Base-by-base conservation (phyloP, 164 flowering plant genomes). In the Akebia trifoliata region DNA sequence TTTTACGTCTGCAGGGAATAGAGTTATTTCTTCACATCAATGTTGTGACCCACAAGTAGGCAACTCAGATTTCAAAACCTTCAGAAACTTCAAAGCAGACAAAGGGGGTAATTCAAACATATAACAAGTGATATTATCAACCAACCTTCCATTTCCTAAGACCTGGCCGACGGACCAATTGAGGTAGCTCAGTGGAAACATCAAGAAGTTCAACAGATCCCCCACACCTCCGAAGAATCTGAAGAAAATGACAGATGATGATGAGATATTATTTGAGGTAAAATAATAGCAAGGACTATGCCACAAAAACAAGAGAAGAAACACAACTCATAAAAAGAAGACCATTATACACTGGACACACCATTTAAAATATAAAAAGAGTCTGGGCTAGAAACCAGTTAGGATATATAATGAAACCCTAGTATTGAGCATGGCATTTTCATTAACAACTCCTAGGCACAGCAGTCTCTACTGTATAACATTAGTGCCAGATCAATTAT, bases 81-180 rank as follows among this genome's bases (percentile, higher is more conserved):
- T 26, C 24, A 28, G 8, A 57, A 44, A 29, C 14, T 32, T 11
- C 26, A 43, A 30, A 57, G 12, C 5, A 46, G 30, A 36, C 7
- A 31, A 18, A 32, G 15, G 11, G 34, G 20, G 20, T 0, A 29
- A 37, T 39, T 37, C 17, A 37, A 37, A 48, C 12, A 42, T 42
- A 38, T 49, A 8, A 10, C 9, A 11, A 6, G 32, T n/a, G 5
- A 54, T 15, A 50, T 29, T 10, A 46, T 42, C 28, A 60, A 63
- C 77, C 61, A 43, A 93, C 99, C 96, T 86, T 93, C 99, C 99
- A 93, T 62, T 67, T 83, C 69, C 65, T 81, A 57, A 87, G 78
- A 51, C 99, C 99, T 46, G 95, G 90, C 40, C 97, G 79, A 28
- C 96, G 87, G 58, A 74, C 57, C 72, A 93, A 82, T 57, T 86